These are phyloP conservation scores for Ceratocystis harringtonii DNA, from an alignment of 2,329 filamentous ascomycete genomes.

Conservation along the genomic window DNA sequence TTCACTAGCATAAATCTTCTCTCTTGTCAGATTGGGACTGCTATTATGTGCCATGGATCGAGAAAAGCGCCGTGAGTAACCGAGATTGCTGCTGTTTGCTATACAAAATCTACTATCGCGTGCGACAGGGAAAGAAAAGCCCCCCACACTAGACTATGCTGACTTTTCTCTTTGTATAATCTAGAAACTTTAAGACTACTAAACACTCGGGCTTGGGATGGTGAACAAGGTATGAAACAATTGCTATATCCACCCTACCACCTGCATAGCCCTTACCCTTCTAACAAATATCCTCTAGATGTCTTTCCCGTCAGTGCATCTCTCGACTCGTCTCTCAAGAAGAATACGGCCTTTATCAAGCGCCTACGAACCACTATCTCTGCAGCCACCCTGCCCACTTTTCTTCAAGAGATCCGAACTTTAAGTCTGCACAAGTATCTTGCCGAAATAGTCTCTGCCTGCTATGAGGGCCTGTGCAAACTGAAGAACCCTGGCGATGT, in stretches of 20 bases:
- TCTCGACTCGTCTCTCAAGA: conserved; percentile 90
- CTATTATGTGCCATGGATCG: conserved; percentile 18
- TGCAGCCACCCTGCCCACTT: conserved; percentile 61
- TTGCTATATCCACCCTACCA: conserved; percentile 10
- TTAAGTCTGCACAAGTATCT: conserved; percentile 92
- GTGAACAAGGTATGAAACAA: conserved; percentile 54
- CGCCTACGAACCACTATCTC: conserved; percentile 82
- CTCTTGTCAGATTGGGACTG: conserved; percentile 7
- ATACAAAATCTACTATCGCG: too few relatives aligned
- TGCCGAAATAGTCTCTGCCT: conserved; percentile 90
- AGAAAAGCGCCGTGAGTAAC: conserved; percentile 15
- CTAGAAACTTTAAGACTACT: conserved; percentile 51
- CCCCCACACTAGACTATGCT: not conserved
- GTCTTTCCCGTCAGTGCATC: conserved; percentile 62
- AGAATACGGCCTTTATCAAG: conserved; percentile 97
- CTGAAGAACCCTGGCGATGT: conserved; percentile 87
- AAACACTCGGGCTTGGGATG: conserved; percentile 78
- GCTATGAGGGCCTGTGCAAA: conserved; percentile 84
- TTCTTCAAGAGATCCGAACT: conserved; percentile 77
- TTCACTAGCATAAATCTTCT: not conserved
- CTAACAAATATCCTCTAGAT: conserved; percentile 35
- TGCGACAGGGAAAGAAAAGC: too few relatives aligned
- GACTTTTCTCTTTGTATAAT: not conserved
- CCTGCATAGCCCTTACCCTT: conserved; percentile 15
- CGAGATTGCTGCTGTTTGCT: not conserved